A percentile compares a stretch with the other conserved stretches of the same genome.
phyloP scores from a whole-genome alignment of 139 green algal species.

The Asterochloris erici region DNA sequence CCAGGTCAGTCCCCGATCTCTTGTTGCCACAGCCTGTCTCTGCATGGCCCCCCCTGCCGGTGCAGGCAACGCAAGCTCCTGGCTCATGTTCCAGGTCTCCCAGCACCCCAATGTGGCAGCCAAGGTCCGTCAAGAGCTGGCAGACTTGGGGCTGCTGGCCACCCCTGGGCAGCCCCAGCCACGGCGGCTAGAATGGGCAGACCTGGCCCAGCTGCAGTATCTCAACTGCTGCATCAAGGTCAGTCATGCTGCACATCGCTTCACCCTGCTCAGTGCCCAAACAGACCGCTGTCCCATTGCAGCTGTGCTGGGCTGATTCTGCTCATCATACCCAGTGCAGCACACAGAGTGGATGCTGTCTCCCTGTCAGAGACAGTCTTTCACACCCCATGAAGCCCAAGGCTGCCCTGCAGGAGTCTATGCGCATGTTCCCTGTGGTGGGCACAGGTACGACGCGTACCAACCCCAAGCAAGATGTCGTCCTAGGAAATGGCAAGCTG shows the following conservation, averaged over 20 bases:
- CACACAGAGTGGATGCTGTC: not conserved
- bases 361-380: not conserved
- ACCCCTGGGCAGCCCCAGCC: not conserved
- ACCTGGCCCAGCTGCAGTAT: constrained; percentile 18
- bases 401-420: constrained; percentile 14
- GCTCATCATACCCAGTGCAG: constrained; percentile 8
- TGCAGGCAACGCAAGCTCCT: not conserved
- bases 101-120: constrained; percentile 24
- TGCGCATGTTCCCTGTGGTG: constrained; percentile 31
- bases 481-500: constrained; percentile 2
- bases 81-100: constrained; percentile 10
- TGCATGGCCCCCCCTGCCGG: not conserved
- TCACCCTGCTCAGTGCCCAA: not conserved
- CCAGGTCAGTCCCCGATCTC: not conserved
- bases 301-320: not conserved
- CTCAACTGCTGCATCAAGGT: constrained; percentile 22
- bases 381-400: no score
- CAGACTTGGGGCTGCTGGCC: constrained; percentile 11
- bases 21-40: not conserved
- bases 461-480: constrained; percentile 8
- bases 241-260: not conserved
- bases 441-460: constrained; percentile 17
- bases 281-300: not conserved
- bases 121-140: constrained; percentile 15
- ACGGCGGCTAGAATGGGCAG: constrained; percentile 4